Evolutionary conservation across 805 yeast species (phyloP).

Genomic region (Metschnikowia noctiluminum): DNA sequence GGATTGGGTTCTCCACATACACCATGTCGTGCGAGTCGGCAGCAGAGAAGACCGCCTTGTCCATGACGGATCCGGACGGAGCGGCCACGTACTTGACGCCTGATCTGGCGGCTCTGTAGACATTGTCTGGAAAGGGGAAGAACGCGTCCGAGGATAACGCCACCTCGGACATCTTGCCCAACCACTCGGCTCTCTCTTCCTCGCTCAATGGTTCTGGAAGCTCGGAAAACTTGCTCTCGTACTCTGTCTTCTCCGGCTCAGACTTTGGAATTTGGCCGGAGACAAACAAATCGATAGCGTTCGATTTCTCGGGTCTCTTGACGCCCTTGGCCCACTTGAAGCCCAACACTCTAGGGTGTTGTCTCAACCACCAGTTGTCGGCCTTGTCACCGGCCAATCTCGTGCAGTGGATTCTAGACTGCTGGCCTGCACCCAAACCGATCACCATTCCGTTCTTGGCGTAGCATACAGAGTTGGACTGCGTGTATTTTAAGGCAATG

Average conservation of each 20-base stretch:
- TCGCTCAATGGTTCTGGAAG: constrained; percentile 80
- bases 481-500: constrained; percentile 94
- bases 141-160: constrained; percentile 96
- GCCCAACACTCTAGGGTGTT: constrained; percentile 89
- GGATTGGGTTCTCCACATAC: constrained; percentile 94
- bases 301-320: constrained; percentile 97
- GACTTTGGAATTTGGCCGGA: constrained; percentile 85
- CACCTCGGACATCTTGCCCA: constrained; percentile 72
- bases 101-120: constrained; percentile 93
- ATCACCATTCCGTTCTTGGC: constrained; percentile 99
- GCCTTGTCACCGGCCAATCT: constrained; percentile 99
- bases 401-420: constrained; percentile 98
- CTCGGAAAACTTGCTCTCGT: constrained; percentile 80
- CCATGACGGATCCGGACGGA: constrained; percentile 97
- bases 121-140: constrained; percentile 99
- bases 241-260: constrained; percentile 92
- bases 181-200: constrained; percentile 87
- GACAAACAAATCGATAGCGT: constrained; percentile 93
- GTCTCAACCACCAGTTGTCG: constrained; percentile 99
- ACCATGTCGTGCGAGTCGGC: constrained; percentile 90
- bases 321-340: constrained; percentile 98
- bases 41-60: constrained; percentile 90
- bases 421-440: constrained; percentile 99
- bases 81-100: constrained; percentile 97
- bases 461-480: constrained; percentile 96